Evolutionary conservation across 1,284 basidiomycete genomes (phyloP).

Genomic region (Meripilus lineatus): DNA sequence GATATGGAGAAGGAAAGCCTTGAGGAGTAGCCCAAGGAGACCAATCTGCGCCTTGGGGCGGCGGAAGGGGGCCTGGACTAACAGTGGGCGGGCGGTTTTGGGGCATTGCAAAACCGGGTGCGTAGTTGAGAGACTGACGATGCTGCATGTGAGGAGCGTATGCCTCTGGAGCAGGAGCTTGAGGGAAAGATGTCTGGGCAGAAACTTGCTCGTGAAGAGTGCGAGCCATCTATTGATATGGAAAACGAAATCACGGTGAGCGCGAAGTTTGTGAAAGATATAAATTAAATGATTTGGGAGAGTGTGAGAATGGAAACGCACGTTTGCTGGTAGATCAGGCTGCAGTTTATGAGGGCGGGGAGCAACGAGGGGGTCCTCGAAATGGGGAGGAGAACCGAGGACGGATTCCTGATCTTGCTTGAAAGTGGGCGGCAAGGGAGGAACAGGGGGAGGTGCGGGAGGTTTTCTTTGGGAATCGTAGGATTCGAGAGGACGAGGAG

Average conservation of each 20-base stretch:
- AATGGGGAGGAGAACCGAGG: slow-evolving; percentile 38
- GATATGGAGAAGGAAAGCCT: slow-evolving; percentile 18
- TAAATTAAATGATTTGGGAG: slow-evolving; percentile 2
- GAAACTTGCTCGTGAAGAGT: slow-evolving; percentile 36
- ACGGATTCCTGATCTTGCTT: slow-evolving; percentile 15
- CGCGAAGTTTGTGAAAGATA: no score
- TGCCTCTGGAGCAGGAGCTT: slow-evolving; percentile 14
- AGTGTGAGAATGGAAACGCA: slow-evolving; percentile 29
- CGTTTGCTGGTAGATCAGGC: slow-evolving; percentile 58
- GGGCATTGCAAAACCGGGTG: slow-evolving; percentile 22
- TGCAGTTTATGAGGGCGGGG: slow-evolving; percentile 64
- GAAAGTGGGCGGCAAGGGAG: slow-evolving; percentile 38
- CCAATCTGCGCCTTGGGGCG: slow-evolving; percentile 27
- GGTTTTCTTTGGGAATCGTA: slow-evolving; percentile 16
- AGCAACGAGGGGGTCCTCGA: slow-evolving; percentile 56
- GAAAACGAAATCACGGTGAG: no score
- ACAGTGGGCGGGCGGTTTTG: slow-evolving; percentile 16
- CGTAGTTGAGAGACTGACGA: slow-evolving; percentile 14
- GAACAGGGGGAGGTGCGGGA: slow-evolving; percentile 31
- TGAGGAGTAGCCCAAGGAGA: slow-evolving; percentile 26
- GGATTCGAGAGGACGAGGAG: slow-evolving; percentile 23
- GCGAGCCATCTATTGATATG: slow-evolving; percentile 51
- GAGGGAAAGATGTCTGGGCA: slow-evolving; percentile 13
- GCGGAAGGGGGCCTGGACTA: slow-evolving; percentile 23
- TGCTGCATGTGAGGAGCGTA: slow-evolving; percentile 14